Evolutionary conservation across 1,284 basidiomycete species (phyloP), one percentile per base, ranked within the genome.

Genomic region (Microbotryum scabiosae): DNA sequence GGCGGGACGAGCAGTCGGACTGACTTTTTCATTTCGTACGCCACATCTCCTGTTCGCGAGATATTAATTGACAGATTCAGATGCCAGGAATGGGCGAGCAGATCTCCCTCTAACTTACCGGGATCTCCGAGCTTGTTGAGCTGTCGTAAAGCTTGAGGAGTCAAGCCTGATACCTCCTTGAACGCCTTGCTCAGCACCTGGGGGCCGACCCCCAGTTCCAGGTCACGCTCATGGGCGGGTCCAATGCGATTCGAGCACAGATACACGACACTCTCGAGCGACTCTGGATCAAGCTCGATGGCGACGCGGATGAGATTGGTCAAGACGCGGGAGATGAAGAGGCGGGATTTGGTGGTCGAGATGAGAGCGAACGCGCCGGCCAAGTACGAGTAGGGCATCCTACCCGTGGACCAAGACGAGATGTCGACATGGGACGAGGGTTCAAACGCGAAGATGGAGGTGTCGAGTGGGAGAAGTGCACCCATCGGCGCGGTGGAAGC

Each of bases 161-260:
- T 83, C 20, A 88, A 78, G 10, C 90, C 90, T 3, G 88, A 91
- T 23, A 90, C 83, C 64, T 88, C 83, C 48, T 86, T 86, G 50
- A 94, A 84, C 5, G 87, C 85, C 65, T 84, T 86, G 7, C 84
- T 85, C 59, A 94, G 82, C 59, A 88, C 81, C 52, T 87, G 85
- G 12, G 23, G 18, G 9, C 76, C 76, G 8, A 77, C 62, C 3
- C 76, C 76, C 16, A 77, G 73, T 61, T 77, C 76, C 18, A 75
- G 66, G 47, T 73, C 74, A 32, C 45, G 25, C 26, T 75, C 75
- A 63, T 77, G 76, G 0, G 74, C 68, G 20, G 91, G 90, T 1
- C 84, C 82, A 43, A 96, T 81, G 43, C 88, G 84, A 74, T 93
- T 96, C 28, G 88, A 90, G 46, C 93, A 79, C 28, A 96, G 82